These are phyloP conservation scores for Madurella mycetomatis DNA, from an alignment of 2,329 filamentous ascomycete genomes.

Conservation along the genomic window DNA sequence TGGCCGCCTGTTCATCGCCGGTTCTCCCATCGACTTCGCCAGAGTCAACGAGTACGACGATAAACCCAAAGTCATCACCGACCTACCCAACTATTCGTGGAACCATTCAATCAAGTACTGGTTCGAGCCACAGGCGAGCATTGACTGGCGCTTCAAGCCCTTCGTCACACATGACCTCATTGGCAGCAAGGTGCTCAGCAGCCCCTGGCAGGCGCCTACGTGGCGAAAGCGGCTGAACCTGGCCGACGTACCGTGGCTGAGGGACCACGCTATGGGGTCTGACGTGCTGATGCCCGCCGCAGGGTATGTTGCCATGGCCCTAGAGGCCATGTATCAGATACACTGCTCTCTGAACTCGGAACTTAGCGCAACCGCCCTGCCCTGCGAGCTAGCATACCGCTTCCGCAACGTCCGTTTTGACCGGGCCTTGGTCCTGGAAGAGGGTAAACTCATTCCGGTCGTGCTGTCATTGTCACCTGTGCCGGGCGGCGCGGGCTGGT, in stretches of 20 bases:
- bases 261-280: conserved; percentile 43
- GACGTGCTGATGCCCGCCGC: conserved; percentile 39
- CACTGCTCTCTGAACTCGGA: neutral
- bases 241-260: conserved; percentile 35
- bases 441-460: conserved; percentile 7
- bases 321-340: conserved; percentile 30
- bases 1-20: conserved; percentile 21
- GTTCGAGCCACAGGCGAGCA: conserved; percentile 30
- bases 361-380: neutral
- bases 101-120: conserved; percentile 29
- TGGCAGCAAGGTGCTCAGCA: conserved; percentile 30
- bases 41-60: conserved; percentile 21
- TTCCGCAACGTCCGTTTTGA: conserved; percentile 23
- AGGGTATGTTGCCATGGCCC: conserved; percentile 33
- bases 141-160: conserved; percentile 29
- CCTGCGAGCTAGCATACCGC: conserved; percentile 18
- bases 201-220: conserved; percentile 7
- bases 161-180: conserved; percentile 29
- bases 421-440: conserved; percentile 25
- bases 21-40: conserved; percentile 14
- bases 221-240: conserved; percentile 15
- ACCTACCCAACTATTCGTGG: conserved; percentile 30
- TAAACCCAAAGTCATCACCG: conserved; percentile 8
- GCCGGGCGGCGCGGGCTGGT: conserved; percentile 22
- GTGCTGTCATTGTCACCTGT: conserved; percentile 8